Percentiles rank a stretch among this genome's conserved stretches.
Evolutionary conservation across 441 rosid genomes (phyloP).

Genomic region (Lepidium campestre): DNA sequence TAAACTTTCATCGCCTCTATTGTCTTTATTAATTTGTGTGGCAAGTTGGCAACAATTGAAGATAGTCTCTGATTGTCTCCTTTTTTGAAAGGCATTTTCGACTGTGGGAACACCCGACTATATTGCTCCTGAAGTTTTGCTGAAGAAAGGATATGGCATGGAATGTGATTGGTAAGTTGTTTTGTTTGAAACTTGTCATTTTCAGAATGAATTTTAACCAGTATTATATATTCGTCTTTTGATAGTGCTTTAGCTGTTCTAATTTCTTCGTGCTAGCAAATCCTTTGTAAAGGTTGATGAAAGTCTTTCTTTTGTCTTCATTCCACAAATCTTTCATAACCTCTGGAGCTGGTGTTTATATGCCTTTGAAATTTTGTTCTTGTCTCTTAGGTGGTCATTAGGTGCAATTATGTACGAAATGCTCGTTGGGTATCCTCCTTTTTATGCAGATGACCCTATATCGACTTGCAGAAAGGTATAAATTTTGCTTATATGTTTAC

Average conservation of each 20-base stretch:
- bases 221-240: background rate
- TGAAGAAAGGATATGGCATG: slow-evolving; percentile 99
- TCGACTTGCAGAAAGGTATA: slow-evolving; percentile 88
- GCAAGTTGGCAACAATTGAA: background rate
- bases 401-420: slow-evolving; percentile 98
- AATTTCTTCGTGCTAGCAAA: background rate
- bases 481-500: slow-evolving; percentile 7
- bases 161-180: slow-evolving; percentile 94
- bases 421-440: slow-evolving; percentile 98
- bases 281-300: background rate
- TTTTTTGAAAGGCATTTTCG: slow-evolving; percentile 72
- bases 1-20: slow-evolving; percentile 1
- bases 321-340: background rate
- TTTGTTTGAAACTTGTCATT: background rate
- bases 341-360: background rate
- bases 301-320: background rate
- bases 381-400: slow-evolving; percentile 79
- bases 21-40: background rate
- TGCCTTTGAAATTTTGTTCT: background rate
- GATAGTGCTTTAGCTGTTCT: background rate
- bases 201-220: slow-evolving; percentile 3
- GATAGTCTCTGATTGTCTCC: slow-evolving; percentile 7
- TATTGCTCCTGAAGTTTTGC: slow-evolving; percentile 95
- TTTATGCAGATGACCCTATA: slow-evolving; percentile 91
- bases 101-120: slow-evolving; percentile 99